Evolutionary conservation across 2,329 filamentous ascomycete genomes (phyloP), one percentile per base, ranked within the genome.

Genomic region (Fusarium pseudonygamai): DNA sequence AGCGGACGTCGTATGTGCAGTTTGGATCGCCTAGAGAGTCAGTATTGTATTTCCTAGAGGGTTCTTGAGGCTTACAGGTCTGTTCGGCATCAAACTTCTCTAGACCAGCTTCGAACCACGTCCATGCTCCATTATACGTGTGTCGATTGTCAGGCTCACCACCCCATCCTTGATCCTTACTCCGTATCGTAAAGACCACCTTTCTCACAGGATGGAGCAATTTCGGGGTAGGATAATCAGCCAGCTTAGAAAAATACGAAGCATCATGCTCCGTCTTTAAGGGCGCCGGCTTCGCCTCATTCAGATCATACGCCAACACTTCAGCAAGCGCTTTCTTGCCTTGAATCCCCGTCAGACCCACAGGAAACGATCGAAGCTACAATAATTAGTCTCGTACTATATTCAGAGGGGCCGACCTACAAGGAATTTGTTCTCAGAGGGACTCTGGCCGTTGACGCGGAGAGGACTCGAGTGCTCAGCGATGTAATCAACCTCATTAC

Each of bases 71-170:
- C 81, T 74, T 71, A 82, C 81, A 81, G 11, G 58, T 67, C 18
- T 74, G 73, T 22, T 74, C 75, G 26, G 82, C 82, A 49, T 87
- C 86, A 53, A 89, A 87, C 7, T 84, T 84, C 79, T 92, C 90
- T 22, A 90, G 77, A 0, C 90, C 90, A 22, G 85, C 88, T 62
- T 91, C 90, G 66, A 91, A 91, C 90, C 90, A 92, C 0, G 90
- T 90, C 80, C 82, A 90, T 0, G 90, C 88, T 6, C 79, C 82
- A 0, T 78, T 71, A 61, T 85, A 91, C 3, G 84, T 84, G 5
- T 83, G 83, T 5, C 75, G 77, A 45, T 79, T 71, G 5, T 47
- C 69, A 1, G 0, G 4, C 0, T 79, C 68, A 20, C 84, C 83
- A 37, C 85, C 84, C 85, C 85, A 90, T 8, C 90, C 90, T 72